phyloP scores from a whole-genome alignment of 495 filamentous ascomycete genomes.

The Durotheca rogersii region DNA sequence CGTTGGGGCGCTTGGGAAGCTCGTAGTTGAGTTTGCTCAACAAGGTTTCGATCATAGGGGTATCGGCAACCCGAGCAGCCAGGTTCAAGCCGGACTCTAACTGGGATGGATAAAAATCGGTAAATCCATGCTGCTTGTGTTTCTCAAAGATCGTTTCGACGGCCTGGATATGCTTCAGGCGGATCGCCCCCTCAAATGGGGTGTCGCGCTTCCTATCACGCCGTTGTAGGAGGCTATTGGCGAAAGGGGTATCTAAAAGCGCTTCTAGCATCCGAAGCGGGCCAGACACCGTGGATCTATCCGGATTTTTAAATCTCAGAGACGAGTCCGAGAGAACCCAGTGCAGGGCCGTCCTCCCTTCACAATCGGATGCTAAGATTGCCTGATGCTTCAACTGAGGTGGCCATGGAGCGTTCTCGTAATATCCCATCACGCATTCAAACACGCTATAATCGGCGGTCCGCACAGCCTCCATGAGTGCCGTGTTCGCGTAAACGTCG shows the following conservation, averaged over 20 bases:
- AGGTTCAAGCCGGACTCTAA: constrained; percentile 13
- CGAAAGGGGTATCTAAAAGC: constrained; percentile 17
- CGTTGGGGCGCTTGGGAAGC: not conserved
- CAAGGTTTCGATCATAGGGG: constrained; percentile 10
- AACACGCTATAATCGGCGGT: constrained; percentile 19
- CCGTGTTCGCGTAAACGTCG: constrained; percentile 16
- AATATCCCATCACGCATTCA: constrained; percentile 17
- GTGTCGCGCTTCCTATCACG: constrained; percentile 18
- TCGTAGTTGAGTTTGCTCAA: constrained; percentile 2
- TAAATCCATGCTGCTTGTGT: constrained; percentile 7
- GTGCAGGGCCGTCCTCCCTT: constrained; percentile 15
- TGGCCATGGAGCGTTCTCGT: constrained; percentile 4
- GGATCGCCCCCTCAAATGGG: constrained; percentile 23
- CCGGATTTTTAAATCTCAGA: constrained; percentile 12
- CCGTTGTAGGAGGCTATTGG: constrained; percentile 4
- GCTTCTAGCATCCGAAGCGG: constrained; percentile 20
- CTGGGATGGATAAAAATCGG: constrained; percentile 9
- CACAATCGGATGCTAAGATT: constrained; percentile 10
- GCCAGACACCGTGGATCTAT: constrained; percentile 9
- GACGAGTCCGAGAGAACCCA: constrained; percentile 21
- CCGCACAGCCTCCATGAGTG: constrained; percentile 18
- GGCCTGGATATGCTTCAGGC: constrained; percentile 23
- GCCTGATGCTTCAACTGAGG: constrained; percentile 5
- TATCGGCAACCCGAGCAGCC: constrained; percentile 6
- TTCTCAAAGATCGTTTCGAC: constrained; percentile 20